These are phyloP conservation scores for Coniosporium apollinis DNA, from an alignment of 495 filamentous ascomycete species.

Conservation along the genomic window DNA sequence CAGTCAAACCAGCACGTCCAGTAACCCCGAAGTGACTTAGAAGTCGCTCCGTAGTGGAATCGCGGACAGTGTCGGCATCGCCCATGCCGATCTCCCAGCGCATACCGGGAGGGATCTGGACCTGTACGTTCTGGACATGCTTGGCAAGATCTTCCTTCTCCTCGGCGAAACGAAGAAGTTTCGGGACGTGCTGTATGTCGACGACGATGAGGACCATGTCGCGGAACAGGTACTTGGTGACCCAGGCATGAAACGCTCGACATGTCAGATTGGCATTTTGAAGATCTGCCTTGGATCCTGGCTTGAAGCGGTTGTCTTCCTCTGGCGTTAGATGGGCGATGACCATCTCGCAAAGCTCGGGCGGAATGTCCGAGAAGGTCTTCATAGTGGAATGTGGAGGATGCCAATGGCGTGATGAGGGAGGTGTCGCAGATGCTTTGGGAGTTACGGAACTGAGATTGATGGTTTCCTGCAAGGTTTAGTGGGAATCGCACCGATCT, in stretches of 20 bases:
- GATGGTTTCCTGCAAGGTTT: too few species aligned
- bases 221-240: conserved; percentile 7
- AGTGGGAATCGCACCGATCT: too few species aligned
- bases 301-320: too few species aligned
- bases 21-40: too few species aligned
- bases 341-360: too few species aligned
- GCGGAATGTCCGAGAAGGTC: too few species aligned
- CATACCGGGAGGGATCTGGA: conserved; percentile 10
- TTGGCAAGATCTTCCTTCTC: not conserved
- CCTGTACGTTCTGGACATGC: conserved; percentile 6
- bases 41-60: not conserved
- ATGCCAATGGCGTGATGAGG: too few species aligned
- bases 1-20: too few species aligned
- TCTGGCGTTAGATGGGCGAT: too few species aligned
- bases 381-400: too few species aligned
- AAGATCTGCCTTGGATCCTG: conserved; percentile 4
- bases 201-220: conserved; percentile 8
- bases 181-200: not conserved
- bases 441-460: too few species aligned
- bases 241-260: conserved; percentile 7
- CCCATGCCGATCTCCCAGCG: conserved; percentile 6
- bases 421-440: too few species aligned
- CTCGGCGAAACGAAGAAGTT: conserved; percentile 4
- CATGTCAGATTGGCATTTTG: conserved; percentile 10
- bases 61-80: not conserved